Evolutionary conservation across 441 rosid genomes (phyloP), one percentile per base, ranked within the genome.

Genomic region (Eruca vesicaria): DNA sequence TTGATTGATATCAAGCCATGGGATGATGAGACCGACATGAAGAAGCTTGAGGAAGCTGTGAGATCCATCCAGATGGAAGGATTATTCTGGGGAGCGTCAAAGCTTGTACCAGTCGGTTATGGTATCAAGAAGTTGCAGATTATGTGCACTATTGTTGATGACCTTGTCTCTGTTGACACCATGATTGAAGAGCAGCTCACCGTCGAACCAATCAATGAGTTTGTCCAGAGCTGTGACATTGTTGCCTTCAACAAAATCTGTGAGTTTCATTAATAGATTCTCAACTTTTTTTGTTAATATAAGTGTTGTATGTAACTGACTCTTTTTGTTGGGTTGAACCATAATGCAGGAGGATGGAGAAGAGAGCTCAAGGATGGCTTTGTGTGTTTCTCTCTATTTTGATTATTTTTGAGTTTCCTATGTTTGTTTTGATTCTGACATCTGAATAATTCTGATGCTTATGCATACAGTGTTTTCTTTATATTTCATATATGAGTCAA

Each of bases 11-110:
- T 93, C 57, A 95, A 95, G 83, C 99, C 97, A 18, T 93, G 99
- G 98, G 98, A 93, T 72, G 99, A 93, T 82, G 99, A 95, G 73
- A 95, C 99, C 1, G 98, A 95, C 85, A 93, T 93, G 99, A 83
- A 90, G 83, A 95, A 91, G 82, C 93, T 95, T 3, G 99, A 95
- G 87, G 97, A 93, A 81, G 89, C 91, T 21, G 98, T 95, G 9
- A 83, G 96, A 75, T 72, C 91, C 50, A 77, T 94, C 68, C 66
- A 92, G 69, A 83, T 86, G 95, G 95, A 90, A 55, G 97, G 97
- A 1, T 85, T 94, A 53, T 61, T 85, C 19, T 92, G 98, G 98
- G 98, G 98, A 86, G 98, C 98, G 36, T 92, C 97, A 58, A 95
- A 95, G 83, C 89, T 95, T 81, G 94, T 71, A 1, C 87, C 97